Conservation (phyloP, 176 grass and related monocot genomes). For the Bonia amplexicaulis region DNA sequence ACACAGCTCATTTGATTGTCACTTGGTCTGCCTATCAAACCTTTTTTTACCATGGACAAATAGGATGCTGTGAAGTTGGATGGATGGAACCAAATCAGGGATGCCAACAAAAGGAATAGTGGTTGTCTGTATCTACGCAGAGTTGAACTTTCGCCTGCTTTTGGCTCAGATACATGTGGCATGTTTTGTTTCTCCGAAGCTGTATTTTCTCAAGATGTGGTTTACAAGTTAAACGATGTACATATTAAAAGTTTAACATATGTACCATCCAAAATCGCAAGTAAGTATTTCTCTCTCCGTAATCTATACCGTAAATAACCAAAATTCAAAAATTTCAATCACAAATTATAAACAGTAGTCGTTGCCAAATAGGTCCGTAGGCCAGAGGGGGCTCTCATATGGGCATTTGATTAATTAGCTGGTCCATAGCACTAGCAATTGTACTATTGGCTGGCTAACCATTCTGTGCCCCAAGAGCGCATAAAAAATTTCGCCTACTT, state of each 20-base stretch:
- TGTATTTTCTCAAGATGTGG: too few relatives aligned
- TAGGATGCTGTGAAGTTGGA: not conserved
- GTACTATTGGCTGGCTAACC: not conserved
- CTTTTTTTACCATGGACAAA: not conserved
- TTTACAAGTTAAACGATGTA: too few relatives aligned
- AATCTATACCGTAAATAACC: too few relatives aligned
- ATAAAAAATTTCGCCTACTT: not conserved
- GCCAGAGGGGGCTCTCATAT: not conserved
- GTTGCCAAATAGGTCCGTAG: too few relatives aligned
- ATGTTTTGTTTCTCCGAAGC: too few relatives aligned
- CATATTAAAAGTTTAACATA: too few relatives aligned
- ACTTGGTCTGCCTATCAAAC: not conserved
- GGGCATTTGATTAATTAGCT: not conserved
- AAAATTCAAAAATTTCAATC: too few relatives aligned
- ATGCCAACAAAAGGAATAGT: not conserved
- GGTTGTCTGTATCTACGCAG: not conserved
- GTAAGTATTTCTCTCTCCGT: too few relatives aligned
- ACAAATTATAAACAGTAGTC: too few relatives aligned
- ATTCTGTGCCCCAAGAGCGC: not conserved
- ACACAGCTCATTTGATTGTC: conserved; percentile 18
- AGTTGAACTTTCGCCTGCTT: not conserved
- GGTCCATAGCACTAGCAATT: not conserved
- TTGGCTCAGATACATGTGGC: conserved; percentile 1
- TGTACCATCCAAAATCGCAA: too few relatives aligned
- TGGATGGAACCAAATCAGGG: not conserved